phyloP scores from a whole-genome alignment of 306 rosid species.

The Medicago arabica region DNA sequence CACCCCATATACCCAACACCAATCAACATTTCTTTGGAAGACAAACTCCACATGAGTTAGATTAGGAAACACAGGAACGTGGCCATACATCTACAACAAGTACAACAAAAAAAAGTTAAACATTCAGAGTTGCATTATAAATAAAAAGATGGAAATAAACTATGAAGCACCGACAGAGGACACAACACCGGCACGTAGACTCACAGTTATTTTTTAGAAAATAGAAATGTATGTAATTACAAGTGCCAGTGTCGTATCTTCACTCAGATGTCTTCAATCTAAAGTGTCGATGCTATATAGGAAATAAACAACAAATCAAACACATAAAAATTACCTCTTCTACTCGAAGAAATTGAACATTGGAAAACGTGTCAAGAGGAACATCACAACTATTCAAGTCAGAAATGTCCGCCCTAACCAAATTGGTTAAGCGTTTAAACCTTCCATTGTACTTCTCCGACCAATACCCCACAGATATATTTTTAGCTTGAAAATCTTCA shows the following conservation, averaged over 20 bases:
- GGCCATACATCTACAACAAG: neutral
- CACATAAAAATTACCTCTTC: neutral
- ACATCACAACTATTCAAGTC: neutral
- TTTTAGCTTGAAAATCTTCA: neutral
- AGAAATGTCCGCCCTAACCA: neutral
- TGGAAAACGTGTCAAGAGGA: neutral
- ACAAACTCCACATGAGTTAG: neutral
- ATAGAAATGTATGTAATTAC: too few species aligned
- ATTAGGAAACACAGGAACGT: neutral
- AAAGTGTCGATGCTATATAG: too few species aligned
- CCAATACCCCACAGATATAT: neutral
- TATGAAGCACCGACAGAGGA: too few species aligned
- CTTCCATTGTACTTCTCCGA: neutral
- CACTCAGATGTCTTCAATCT: too few species aligned
- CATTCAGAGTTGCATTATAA: neutral
- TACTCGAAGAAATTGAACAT: neutral
- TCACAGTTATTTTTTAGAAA: too few species aligned
- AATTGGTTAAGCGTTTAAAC: neutral
- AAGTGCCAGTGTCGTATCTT: too few species aligned
- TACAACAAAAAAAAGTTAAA: neutral
- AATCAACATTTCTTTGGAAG: neutral
- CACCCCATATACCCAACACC: neutral
- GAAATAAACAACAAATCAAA: neutral
- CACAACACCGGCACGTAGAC: too few species aligned
- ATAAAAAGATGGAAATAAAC: neutral